These are phyloP conservation scores for Xenoacremonium recifei DNA, from an alignment of 2,329 filamentous ascomycete species.

Conservation along the genomic window DNA sequence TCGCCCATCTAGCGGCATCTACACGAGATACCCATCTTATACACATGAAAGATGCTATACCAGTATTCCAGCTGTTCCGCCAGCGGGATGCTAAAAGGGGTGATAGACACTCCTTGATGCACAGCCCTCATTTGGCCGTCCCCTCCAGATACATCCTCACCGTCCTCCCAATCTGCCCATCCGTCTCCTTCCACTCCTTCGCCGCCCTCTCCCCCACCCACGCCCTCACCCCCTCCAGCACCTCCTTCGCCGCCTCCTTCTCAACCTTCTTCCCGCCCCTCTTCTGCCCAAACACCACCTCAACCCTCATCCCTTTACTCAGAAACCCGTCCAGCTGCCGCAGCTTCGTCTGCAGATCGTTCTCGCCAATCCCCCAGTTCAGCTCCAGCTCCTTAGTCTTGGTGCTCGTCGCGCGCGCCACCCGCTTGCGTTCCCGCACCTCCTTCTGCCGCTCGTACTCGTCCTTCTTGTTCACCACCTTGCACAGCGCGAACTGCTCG, in stretches of 20 bases:
- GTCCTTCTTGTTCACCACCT: constrained; percentile 60
- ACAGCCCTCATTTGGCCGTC: constrained; percentile 6
- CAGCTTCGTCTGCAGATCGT: constrained; percentile 74
- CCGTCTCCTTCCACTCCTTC: constrained; percentile 43
- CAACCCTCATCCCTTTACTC: constrained; percentile 70
- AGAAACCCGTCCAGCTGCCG: constrained; percentile 68
- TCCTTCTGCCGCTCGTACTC: constrained; percentile 43
- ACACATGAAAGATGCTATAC: constrained; percentile 4
- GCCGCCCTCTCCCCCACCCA: constrained; percentile 33
- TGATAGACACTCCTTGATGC: too few relatives aligned
- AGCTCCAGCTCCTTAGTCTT: constrained; percentile 78
- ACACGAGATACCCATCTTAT: constrained; percentile 19
- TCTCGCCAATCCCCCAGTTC: constrained; percentile 78
- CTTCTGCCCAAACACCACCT: constrained; percentile 65
- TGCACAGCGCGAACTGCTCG: constrained; percentile 61
- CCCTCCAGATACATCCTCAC: constrained; percentile 44
- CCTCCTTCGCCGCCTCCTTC: constrained; percentile 56
- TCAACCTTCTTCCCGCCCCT: constrained; percentile 62
- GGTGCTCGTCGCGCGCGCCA: constrained; percentile 38
- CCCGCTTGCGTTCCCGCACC: constrained; percentile 43
- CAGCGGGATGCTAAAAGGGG: too few relatives aligned
- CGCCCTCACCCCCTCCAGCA: constrained; percentile 47
- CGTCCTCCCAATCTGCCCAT: constrained; percentile 44
- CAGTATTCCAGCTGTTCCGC: too few relatives aligned
- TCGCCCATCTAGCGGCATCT: constrained; percentile 11